Conservation (phyloP, 164 flowering plant genomes). For the Vitis vinifera region ASM3070453v1 NC_081808.1:6663001-6663500, state of each 20-base stretch:
- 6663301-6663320: conserved; percentile 93
- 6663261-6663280: conserved; percentile 76
- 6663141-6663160: conserved; percentile 65
- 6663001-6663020: conserved; percentile 59
- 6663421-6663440: conserved; percentile 81
- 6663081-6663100: conserved; percentile 68
- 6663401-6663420: conserved; percentile 80
- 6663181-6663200: conserved; percentile 68
- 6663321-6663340: conserved; percentile 66
- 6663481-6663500: conserved; percentile 82
- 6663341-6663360: conserved; percentile 72
- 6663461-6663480: conserved; percentile 66
- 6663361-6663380: conserved; percentile 75
- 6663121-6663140: conserved; percentile 49
- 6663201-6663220: conserved; percentile 75
- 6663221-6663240: conserved; percentile 50
- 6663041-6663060: conserved; percentile 71
- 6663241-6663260: conserved; percentile 70
- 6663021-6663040: conserved; percentile 45
- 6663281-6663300: conserved; percentile 84
- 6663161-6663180: conserved; percentile 60
- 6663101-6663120: conserved; percentile 69
- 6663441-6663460: conserved; percentile 60
- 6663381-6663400: conserved; percentile 89
- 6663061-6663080: conserved; percentile 55